A percentile compares a stretch with the other conserved stretches of the same genome.
Conservation (phyloP, 1,284 basidiomycete genomes). For the Amylostereum areolatum region DNA sequence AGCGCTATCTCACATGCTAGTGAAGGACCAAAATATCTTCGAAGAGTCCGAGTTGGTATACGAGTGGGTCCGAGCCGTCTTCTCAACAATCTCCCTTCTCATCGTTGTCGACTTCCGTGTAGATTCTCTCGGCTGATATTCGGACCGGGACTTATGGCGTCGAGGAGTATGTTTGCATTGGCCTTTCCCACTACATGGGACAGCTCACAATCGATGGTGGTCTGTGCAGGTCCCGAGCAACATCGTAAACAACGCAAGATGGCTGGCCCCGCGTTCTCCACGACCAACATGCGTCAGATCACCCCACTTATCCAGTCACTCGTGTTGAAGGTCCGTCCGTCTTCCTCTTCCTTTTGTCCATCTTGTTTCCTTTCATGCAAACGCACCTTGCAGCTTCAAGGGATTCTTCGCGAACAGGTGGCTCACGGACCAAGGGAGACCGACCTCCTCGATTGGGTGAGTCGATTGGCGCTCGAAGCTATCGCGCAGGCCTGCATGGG, state of each 20-base stretch:
- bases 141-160: neutral
- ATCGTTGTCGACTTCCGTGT: no score
- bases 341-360: neutral
- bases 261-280: neutral
- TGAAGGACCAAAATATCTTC: neutral
- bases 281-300: neutral
- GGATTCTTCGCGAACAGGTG: neutral
- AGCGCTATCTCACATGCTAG: neutral
- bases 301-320: neutral
- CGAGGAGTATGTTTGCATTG: neutral
- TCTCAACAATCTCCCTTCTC: neutral
- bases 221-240: no score
- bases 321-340: neutral
- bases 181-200: neutral
- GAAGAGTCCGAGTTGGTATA: neutral
- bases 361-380: neutral
- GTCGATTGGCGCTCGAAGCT: neutral
- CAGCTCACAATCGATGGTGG: neutral
- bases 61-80: neutral
- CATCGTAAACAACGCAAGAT: constrained; percentile 1
- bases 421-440: neutral
- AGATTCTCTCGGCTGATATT: no score
- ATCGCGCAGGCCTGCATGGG: neutral
- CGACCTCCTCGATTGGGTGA: neutral
- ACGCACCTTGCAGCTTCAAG: neutral